Evolutionary conservation across 2,329 filamentous ascomycete genomes (phyloP).

Genomic region (Sporothrix dimorphospora): DNA sequence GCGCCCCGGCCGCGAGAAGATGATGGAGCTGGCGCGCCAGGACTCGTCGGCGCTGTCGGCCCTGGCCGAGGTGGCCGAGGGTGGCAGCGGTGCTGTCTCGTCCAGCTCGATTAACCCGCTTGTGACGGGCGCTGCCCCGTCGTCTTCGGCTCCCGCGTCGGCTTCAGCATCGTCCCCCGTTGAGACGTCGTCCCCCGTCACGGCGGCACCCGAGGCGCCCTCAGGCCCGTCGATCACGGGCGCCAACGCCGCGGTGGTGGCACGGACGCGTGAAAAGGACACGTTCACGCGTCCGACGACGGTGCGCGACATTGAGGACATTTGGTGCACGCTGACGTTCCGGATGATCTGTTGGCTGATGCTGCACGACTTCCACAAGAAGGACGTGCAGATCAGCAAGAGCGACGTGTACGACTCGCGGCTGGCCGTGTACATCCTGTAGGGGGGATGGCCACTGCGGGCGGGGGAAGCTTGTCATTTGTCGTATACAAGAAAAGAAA

Average conservation of each 20-base stretch:
- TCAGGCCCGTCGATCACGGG: neutral
- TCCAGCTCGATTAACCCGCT: neutral
- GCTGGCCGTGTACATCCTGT: constrained; percentile 57
- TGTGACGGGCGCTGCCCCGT: neutral
- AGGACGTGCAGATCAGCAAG: constrained; percentile 56
- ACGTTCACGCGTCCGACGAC: neutral
- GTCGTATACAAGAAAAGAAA: no score
- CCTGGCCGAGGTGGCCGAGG: neutral
- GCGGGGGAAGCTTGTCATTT: no score
- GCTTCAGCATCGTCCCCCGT: neutral
- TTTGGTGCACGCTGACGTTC: constrained; percentile 61
- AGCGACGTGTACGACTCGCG: constrained; percentile 58
- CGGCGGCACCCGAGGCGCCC: neutral
- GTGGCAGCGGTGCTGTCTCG: neutral
- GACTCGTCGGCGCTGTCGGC: constrained; percentile 15
- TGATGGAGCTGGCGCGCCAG: neutral
- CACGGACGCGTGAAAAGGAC: neutral
- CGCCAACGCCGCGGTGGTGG: neutral
- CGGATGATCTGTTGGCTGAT: constrained; percentile 63
- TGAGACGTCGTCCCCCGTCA: neutral
- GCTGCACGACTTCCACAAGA: constrained; percentile 60
- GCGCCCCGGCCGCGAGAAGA: neutral
- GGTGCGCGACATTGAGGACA: constrained; percentile 41
- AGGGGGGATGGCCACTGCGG: no score
- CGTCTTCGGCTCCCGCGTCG: neutral